Percentiles rank a stretch among this genome's conserved stretches.
These are phyloP conservation scores for Jatropha multifida DNA, from an alignment of 441 rosid genomes.

Conservation along the genomic window DNA sequence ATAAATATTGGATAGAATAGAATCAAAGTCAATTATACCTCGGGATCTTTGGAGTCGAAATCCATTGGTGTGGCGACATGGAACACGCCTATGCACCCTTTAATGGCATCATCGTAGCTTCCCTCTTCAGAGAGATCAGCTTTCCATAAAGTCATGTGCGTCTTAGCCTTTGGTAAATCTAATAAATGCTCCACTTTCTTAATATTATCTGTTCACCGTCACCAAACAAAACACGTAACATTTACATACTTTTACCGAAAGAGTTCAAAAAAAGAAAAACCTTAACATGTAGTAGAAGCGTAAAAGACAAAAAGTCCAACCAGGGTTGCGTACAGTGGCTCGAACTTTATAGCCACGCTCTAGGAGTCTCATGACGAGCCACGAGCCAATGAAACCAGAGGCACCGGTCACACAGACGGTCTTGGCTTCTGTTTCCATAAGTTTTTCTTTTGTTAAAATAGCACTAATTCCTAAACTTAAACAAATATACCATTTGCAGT, in stretches of 20 bases:
- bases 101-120: slow-evolving; percentile 68
- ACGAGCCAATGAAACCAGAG: slow-evolving; percentile 77
- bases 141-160: slow-evolving; percentile 65
- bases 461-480: too few species aligned
- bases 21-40: slow-evolving; percentile 32
- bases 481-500: too few species aligned
- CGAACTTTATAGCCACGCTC: slow-evolving; percentile 65
- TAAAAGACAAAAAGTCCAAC: slow-evolving; percentile 10
- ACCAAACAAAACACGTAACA: too few species aligned
- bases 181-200: slow-evolving; percentile 72
- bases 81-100: slow-evolving; percentile 78
- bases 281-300: neutral
- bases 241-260: too few species aligned
- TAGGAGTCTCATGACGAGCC: slow-evolving; percentile 71
- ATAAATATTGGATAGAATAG: too few species aligned
- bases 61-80: slow-evolving; percentile 40
- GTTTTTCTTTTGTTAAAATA: too few species aligned
- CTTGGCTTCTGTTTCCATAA: slow-evolving; percentile 33
- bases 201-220: slow-evolving; percentile 38
- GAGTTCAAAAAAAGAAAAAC: neutral
- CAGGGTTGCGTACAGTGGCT: slow-evolving; percentile 76
- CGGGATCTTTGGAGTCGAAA: slow-evolving; percentile 85
- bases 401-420: slow-evolving; percentile 77
- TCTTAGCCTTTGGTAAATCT: slow-evolving; percentile 23
- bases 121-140: slow-evolving; percentile 67